Evolutionary conservation across 106 monocot species (phyloP).

Genomic region (Vanilla planifolia): DNA sequence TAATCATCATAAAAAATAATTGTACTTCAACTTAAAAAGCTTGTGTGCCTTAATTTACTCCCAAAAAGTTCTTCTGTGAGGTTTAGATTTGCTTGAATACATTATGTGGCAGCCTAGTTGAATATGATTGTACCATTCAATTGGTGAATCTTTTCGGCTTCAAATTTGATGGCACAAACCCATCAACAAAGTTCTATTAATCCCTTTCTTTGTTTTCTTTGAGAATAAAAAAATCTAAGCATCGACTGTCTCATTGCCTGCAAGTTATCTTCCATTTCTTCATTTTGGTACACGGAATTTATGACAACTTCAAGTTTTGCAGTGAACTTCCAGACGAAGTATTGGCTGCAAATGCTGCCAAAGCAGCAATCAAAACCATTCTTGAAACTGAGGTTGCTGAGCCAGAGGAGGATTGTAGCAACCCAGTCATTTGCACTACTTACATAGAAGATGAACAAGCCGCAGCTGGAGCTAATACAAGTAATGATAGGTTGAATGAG

Average conservation of each 20-base stretch:
- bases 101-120: too few species aligned
- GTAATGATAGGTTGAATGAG: neutral
- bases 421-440: constrained; percentile 1
- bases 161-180: too few species aligned
- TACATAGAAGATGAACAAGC: neutral
- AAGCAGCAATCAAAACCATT: constrained; percentile 4
- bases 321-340: constrained; percentile 5
- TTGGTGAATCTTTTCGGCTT: too few species aligned
- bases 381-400: neutral
- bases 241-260: neutral
- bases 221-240: too few species aligned
- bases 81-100: too few species aligned
- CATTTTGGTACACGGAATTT: neutral
- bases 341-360: constrained; percentile 8
- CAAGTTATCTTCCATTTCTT: neutral
- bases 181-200: too few species aligned
- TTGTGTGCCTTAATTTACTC: too few species aligned
- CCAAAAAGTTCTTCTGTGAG: too few species aligned
- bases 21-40: too few species aligned
- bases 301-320: neutral
- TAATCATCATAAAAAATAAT: too few species aligned
- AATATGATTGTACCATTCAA: too few species aligned
- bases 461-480: neutral
- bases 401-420: neutral
- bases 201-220: too few species aligned